Conservation (phyloP, 2,329 filamentous ascomycete genomes). For the Elsinoe arachidis region DNA sequence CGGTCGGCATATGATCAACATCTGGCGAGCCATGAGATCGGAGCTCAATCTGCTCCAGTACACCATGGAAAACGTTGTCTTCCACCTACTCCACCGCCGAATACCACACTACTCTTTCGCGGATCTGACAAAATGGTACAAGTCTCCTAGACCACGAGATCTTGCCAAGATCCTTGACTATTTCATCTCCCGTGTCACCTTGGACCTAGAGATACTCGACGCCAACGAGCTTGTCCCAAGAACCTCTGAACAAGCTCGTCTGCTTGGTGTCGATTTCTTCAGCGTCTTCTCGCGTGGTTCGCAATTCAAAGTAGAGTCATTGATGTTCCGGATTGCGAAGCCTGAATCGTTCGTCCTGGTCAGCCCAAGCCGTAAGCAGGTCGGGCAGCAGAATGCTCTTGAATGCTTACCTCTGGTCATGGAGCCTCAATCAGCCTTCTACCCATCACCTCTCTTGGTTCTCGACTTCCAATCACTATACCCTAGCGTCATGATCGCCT, state of each 20-base stretch:
- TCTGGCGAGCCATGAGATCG: conserved; percentile 92
- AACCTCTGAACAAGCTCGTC: conserved; percentile 86
- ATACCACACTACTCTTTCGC: conserved; percentile 80
- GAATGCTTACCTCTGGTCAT: conserved; percentile 93
- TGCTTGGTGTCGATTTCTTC: conserved; percentile 93
- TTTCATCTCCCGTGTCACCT: conserved; percentile 63
- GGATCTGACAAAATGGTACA: conserved; percentile 76
- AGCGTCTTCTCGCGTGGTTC: conserved; percentile 91
- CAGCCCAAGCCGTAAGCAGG: conserved; percentile 84
- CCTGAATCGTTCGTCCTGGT: conserved; percentile 88
- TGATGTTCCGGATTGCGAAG: conserved; percentile 98
- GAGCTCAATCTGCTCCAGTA: conserved; percentile 89
- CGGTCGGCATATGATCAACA: conserved; percentile 90
- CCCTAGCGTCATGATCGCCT: conserved; percentile 96
- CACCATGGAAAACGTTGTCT: conserved; percentile 90
- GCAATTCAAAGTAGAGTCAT: conserved; percentile 96
- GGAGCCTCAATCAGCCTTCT: conserved; percentile 94
- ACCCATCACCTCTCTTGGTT: conserved; percentile 79
- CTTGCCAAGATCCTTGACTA: conserved; percentile 69
- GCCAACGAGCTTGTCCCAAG: conserved; percentile 79
- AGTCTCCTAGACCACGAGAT: conserved; percentile 57
- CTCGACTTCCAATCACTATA: conserved; percentile 95
- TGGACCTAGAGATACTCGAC: conserved; percentile 86
- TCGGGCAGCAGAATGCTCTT: conserved; percentile 85
- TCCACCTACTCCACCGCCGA: conserved; percentile 77